phyloP scores from a whole-genome alignment of 129 eudicot genomes.

The Glebionis coronaria region DNA sequence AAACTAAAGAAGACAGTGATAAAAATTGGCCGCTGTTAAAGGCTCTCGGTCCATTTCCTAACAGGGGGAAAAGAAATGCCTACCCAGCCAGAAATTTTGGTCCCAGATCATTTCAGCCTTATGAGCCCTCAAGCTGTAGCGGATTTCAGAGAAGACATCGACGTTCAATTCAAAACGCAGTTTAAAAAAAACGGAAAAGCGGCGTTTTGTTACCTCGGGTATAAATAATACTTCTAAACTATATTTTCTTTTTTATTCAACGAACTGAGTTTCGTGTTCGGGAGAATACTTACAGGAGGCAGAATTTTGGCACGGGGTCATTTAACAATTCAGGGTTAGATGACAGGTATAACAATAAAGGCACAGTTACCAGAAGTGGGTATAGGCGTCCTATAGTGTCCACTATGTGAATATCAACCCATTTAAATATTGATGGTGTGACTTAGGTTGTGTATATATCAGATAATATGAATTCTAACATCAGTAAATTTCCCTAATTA shows the following conservation, averaged over 20 bases:
- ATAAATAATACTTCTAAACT: no score
- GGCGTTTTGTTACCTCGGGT: no score
- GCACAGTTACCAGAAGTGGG: slow-evolving; percentile 47
- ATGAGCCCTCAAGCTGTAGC: slow-evolving; percentile 39
- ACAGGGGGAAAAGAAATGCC: slow-evolving; percentile 49
- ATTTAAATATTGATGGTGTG: no score
- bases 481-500: no score
- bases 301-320: slow-evolving; percentile 23
- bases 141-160: slow-evolving; percentile 68
- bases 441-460: no score
- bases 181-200: no score
- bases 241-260: no score
- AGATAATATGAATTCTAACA: no score
- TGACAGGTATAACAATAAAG: slow-evolving; percentile 40
- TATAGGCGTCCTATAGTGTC: slow-evolving; percentile 45
- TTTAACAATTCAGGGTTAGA: slow-evolving; percentile 35
- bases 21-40: slow-evolving; percentile 36
- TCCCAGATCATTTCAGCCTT: slow-evolving; percentile 40
- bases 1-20: slow-evolving; percentile 33
- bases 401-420: slow-evolving; percentile 24
- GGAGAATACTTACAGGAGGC: slow-evolving; percentile 53
- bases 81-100: slow-evolving; percentile 48
- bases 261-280: slow-evolving; percentile 81
- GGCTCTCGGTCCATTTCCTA: slow-evolving; percentile 46
- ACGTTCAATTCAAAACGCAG: slow-evolving; percentile 44